phyloP scores from a whole-genome alignment of 2,329 filamentous ascomycete genomes.

The Zopfia rhizophila region DNA sequence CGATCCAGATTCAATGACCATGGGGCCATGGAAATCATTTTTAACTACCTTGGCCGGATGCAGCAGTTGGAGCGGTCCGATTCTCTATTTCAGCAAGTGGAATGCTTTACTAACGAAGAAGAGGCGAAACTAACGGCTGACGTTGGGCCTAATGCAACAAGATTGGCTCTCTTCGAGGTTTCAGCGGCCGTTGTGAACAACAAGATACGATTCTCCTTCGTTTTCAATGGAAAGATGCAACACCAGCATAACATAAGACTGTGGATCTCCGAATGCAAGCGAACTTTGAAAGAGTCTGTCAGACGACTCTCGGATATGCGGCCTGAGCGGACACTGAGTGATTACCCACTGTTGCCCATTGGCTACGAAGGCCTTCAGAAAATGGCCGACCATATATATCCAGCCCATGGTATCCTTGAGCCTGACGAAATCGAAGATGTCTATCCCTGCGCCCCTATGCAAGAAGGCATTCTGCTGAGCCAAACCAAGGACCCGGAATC shows the following conservation, averaged over 20 bases:
- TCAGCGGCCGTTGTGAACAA: slow-evolving; percentile 17
- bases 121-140: neutral
- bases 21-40: slow-evolving; percentile 64
- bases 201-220: slow-evolving; percentile 19
- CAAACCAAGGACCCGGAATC: neutral
- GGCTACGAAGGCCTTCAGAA: slow-evolving; percentile 6
- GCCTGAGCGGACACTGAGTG: slow-evolving; percentile 10
- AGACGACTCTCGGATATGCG: slow-evolving; percentile 2
- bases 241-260: slow-evolving; percentile 12
- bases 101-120: slow-evolving; percentile 25
- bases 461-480: slow-evolving; percentile 19
- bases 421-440: slow-evolving; percentile 22
- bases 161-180: slow-evolving; percentile 22
- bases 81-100: slow-evolving; percentile 12
- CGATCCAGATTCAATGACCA: slow-evolving; percentile 19
- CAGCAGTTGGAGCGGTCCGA: slow-evolving; percentile 64
- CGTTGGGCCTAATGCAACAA: slow-evolving; percentile 8
- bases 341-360: slow-evolving; percentile 16
- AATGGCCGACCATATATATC: neutral
- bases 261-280: slow-evolving; percentile 13
- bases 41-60: slow-evolving; percentile 62
- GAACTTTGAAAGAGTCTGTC: slow-evolving; percentile 1
- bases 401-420: neutral
- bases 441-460: slow-evolving; percentile 22
- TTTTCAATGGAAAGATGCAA: slow-evolving; percentile 27